Conservation (phyloP, 176 grass and related monocot genomes). For the Zoysia pacifica region DNA sequence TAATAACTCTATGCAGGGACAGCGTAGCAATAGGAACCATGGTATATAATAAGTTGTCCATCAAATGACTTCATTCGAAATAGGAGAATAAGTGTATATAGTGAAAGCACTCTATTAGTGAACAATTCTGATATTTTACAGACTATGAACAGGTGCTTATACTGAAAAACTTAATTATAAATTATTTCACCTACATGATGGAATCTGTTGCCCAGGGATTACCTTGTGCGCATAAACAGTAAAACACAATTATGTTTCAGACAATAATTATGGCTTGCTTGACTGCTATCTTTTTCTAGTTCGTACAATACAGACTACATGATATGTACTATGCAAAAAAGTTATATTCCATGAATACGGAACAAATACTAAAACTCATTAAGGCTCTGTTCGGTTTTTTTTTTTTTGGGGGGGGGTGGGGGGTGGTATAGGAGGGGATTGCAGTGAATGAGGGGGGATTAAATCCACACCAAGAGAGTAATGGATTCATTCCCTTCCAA, state of each 20-base stretch:
- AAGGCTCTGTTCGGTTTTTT: not conserved
- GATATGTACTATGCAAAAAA: not conserved
- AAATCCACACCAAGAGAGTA: no score
- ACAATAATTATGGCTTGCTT: not conserved
- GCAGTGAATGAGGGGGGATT: no score
- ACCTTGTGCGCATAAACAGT: not conserved
- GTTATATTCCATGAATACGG: not conserved
- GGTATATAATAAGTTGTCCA: not conserved
- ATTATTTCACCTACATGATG: not conserved
- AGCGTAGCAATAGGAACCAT: not conserved
- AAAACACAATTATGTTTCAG: not conserved
- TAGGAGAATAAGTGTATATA: not conserved
- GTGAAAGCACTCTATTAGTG: not conserved
- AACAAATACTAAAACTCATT: not conserved
- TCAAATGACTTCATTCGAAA: not conserved
- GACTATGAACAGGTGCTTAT: not conserved
- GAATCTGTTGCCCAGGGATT: conserved; percentile 10
- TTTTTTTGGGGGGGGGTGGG: no score
- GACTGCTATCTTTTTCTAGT: not conserved
- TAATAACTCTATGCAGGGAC: not conserved
- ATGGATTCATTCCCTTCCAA: no score
- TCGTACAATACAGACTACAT: not conserved
- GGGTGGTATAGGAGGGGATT: no score
- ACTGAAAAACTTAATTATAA: not conserved
- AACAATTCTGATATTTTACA: not conserved